phyloP scores from a whole-genome alignment of 2,329 filamentous ascomycete genomes.

The Clathrospora elynae region DNA sequence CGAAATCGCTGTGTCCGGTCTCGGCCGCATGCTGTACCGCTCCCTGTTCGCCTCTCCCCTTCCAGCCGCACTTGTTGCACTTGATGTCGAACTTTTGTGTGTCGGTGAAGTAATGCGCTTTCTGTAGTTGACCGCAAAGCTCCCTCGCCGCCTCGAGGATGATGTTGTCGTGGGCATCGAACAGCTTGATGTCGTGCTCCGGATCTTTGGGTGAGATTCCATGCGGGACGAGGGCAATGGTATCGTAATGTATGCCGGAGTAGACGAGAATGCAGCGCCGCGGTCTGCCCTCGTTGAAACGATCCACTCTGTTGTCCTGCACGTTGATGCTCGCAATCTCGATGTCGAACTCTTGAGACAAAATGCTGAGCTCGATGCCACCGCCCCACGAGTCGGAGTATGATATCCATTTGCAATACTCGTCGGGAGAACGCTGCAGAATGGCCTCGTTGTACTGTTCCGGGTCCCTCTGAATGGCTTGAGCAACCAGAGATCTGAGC shows the following conservation, averaged over 20 bases:
- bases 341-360: slow-evolving; percentile 82
- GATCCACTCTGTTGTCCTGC: slow-evolving; percentile 67
- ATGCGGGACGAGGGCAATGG: slow-evolving; percentile 72
- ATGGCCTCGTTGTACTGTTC: slow-evolving; percentile 76
- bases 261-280: slow-evolving; percentile 82
- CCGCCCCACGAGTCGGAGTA: slow-evolving; percentile 86
- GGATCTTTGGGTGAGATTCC: slow-evolving; percentile 65
- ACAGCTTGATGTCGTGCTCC: slow-evolving; percentile 79
- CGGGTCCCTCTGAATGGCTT: slow-evolving; percentile 74
- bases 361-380: slow-evolving; percentile 83
- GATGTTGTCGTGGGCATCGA: slow-evolving; percentile 63
- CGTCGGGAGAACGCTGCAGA: slow-evolving; percentile 69
- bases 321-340: slow-evolving; percentile 88
- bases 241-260: slow-evolving; percentile 92
- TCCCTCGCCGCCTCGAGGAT: slow-evolving; percentile 63
- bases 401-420: slow-evolving; percentile 83
- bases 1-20: slow-evolving; percentile 55
- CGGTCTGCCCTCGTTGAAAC: slow-evolving; percentile 73
- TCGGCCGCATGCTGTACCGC: slow-evolving; percentile 66
- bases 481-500: slow-evolving; percentile 77
- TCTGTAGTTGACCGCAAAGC: slow-evolving; percentile 64
- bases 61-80: slow-evolving; percentile 75
- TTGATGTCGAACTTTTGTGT: slow-evolving; percentile 77
- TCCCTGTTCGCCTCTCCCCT: slow-evolving; percentile 68
- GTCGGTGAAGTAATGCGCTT: slow-evolving; percentile 85